These are phyloP conservation scores for Candida silvicultrix DNA, from an alignment of 805 yeast species.

Conservation along the genomic window DNA sequence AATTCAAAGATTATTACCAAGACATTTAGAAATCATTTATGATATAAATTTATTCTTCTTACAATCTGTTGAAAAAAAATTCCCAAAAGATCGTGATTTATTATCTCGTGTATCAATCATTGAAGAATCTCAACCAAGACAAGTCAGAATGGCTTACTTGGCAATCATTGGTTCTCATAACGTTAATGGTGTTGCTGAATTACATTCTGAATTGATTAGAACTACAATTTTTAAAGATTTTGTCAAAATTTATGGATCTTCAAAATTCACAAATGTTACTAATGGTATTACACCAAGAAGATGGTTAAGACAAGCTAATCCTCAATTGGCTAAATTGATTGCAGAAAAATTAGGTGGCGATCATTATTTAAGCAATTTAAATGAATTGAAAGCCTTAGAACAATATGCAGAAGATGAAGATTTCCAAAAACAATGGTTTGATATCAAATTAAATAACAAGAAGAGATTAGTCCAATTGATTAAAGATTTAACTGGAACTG, in stretches of 20 bases:
- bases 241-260: slow-evolving; percentile 73
- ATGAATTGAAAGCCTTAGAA: slow-evolving; percentile 60
- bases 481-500: slow-evolving; percentile 48
- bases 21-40: slow-evolving; percentile 87
- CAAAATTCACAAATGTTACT: slow-evolving; percentile 86
- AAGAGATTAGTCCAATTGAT: slow-evolving; percentile 58
- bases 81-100: slow-evolving; percentile 65
- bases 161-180: slow-evolving; percentile 91
- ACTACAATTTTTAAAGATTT: slow-evolving; percentile 89
- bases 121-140: slow-evolving; percentile 77
- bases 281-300: slow-evolving; percentile 96
- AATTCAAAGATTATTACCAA: slow-evolving; percentile 72
- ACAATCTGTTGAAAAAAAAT: slow-evolving; percentile 64
- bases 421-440: slow-evolving; percentile 67
- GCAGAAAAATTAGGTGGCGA: slow-evolving; percentile 65
- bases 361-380: slow-evolving; percentile 62
- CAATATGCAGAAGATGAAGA: slow-evolving; percentile 58
- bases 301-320: slow-evolving; percentile 94
- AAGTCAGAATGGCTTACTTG: slow-evolving; percentile 85
- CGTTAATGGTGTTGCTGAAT: slow-evolving; percentile 94
- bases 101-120: slow-evolving; percentile 72
- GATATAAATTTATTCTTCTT: slow-evolving; percentile 78
- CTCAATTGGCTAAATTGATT: slow-evolving; percentile 68
- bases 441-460: slow-evolving; percentile 67
- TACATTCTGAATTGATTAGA: slow-evolving; percentile 85